Evolutionary conservation across 1,139 yeast species (phyloP), one percentile per base, ranked within the genome.

Genomic region (Taiozyma sp.): DNA sequence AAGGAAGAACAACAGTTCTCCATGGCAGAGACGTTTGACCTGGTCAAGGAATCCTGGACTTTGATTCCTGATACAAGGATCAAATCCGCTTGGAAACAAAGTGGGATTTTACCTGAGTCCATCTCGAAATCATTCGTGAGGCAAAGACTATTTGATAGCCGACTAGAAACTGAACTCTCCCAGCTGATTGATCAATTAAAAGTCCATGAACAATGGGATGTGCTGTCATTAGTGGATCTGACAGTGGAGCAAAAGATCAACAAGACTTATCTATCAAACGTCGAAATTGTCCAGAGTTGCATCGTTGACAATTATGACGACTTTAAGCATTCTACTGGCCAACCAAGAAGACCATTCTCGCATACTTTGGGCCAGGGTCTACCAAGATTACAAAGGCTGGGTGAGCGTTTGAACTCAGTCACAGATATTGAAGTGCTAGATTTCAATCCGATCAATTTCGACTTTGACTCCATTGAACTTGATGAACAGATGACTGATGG

Each of bases 261-360:
- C 58, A 75, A 80, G 29, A 78, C 80, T 2, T 83, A 82, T 61
- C 72, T 78, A 13, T 81, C 87, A n/a, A 80, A 81, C 48, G 84
- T 79, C 53, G 88, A 83, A 57, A 76, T 83, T 45, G 81, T 83
- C 4, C 81, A 82, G 27, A 79, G 86, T 64, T 81, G 87, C 57
- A 71, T 81, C 12, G 78, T 78, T 63, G 84, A 79, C 51, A 67
- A 66, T 36, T 70, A 68, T 62, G 73, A 70, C 27, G 62, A 59
- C 41, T 57, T 55, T 27, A 54, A 57, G 16, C 61, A 58, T 39
- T 44, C 48, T 0, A 55, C 52, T 23, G 63, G 58, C 1, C 47
- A 52, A 30, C 53, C 53, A 6, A 47, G 54, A 42, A 50, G 63
- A 27, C 65, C 65, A 16, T 62, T 56, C 43, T 59, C 63, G 0